Evolutionary conservation across 441 rosid genomes (phyloP).

Genomic region (Gossypium schwendimanii): DNA sequence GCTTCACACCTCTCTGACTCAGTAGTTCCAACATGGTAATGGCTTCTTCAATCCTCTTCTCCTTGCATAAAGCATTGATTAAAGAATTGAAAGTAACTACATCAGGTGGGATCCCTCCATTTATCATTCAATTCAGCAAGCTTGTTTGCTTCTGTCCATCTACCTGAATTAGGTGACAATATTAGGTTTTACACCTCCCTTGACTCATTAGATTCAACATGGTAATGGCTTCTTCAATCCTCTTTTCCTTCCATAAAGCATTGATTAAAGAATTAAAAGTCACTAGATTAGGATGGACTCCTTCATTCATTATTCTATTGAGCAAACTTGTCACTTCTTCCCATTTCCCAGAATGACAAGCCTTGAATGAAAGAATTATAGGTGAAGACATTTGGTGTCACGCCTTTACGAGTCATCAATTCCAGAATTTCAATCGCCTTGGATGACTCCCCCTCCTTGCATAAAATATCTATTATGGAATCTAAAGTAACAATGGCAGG

Average conservation of each 20-base stretch:
- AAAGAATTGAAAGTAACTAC: neutral
- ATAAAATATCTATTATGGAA: neutral
- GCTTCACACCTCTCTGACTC: neutral
- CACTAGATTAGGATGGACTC: neutral
- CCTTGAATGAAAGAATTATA: neutral
- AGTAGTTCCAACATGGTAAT: neutral
- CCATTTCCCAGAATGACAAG: neutral
- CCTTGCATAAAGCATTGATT: neutral
- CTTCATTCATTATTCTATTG: neutral
- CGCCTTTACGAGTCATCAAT: neutral
- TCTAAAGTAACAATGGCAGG: neutral
- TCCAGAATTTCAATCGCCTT: neutral
- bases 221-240: neutral
- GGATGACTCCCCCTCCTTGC: neutral
- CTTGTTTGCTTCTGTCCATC: neutral
- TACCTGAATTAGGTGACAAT: neutral
- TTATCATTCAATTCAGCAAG: neutral
- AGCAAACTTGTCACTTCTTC: neutral
- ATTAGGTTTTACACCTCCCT: neutral
- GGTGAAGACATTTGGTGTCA: neutral
- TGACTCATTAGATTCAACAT: neutral
- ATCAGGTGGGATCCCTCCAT: neutral
- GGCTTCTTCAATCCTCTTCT: neutral
- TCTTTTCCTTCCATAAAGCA: neutral
- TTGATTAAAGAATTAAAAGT: neutral